These are phyloP conservation scores for Stephania japonica DNA, from an alignment of 164 flowering plant genomes.

Conservation along the genomic window DNA sequence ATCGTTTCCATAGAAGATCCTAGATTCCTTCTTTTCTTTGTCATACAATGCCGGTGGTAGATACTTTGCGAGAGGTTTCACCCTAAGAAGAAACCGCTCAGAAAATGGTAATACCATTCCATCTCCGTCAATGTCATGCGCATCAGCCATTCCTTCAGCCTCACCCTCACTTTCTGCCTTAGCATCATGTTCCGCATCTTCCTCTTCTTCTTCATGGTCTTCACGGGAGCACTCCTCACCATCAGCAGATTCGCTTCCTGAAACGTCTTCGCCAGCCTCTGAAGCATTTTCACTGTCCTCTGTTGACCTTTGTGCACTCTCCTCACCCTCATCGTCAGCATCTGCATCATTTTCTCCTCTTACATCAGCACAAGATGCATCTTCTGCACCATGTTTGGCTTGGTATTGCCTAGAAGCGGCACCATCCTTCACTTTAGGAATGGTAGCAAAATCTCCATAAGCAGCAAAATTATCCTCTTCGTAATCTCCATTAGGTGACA, in stretches of 20 bases:
- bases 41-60: conserved; percentile 39
- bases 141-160: conserved; percentile 85
- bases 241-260: conserved; percentile 83
- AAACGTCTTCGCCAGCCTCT: conserved; percentile 67
- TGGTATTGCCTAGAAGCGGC: conserved; percentile 36
- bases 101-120: conserved; percentile 46
- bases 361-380: conserved; percentile 34
- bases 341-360: conserved; percentile 62
- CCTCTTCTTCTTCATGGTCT: conserved; percentile 52
- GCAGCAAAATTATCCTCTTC: conserved; percentile 68
- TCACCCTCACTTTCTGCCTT: conserved; percentile 95
- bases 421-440: conserved; percentile 37
- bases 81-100: conserved; percentile 52
- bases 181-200: conserved; percentile 57
- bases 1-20: conserved; percentile 84
- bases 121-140: conserved; percentile 70
- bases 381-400: conserved; percentile 32
- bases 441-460: conserved; percentile 39
- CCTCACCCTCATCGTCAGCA: conserved; percentile 84
- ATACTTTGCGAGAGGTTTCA: conserved; percentile 74
- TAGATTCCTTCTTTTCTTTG: conserved; percentile 39
- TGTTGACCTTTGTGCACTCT: conserved; percentile 73
- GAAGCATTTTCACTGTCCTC: conserved; percentile 85
- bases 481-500: conserved; percentile 78
- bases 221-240: conserved; percentile 74